These are phyloP conservation scores for Stenocarpella maydis DNA, from an alignment of 2,329 filamentous ascomycete species.

Conservation along the genomic window DNA sequence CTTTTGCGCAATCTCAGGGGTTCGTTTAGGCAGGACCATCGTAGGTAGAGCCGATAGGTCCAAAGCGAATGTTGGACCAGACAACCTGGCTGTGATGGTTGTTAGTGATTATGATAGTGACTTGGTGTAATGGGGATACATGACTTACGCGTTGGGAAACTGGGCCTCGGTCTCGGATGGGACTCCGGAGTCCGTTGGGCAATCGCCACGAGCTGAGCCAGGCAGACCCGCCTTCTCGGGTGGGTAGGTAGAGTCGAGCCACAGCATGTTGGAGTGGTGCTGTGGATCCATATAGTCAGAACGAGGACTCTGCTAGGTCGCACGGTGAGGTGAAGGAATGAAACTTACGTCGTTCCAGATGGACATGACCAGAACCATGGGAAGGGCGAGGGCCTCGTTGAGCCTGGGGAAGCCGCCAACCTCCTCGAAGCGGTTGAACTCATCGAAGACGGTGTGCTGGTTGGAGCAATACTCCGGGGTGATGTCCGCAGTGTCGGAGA, in stretches of 20 bases:
- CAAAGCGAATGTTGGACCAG: slow-evolving; percentile 40
- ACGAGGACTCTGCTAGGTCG: not conserved
- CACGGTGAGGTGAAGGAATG: not conserved
- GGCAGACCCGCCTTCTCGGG: slow-evolving; percentile 51
- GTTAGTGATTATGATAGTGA: not conserved
- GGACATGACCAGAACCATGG: slow-evolving; percentile 70
- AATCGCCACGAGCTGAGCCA: slow-evolving; percentile 55
- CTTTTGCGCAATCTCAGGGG: not conserved
- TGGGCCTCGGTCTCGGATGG: slow-evolving; percentile 48
- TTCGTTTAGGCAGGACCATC: not conserved
- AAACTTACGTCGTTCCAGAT: slow-evolving; percentile 62
- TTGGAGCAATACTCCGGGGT: slow-evolving; percentile 62
- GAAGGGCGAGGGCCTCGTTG: slow-evolving; percentile 57
- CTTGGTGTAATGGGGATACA: not conserved
- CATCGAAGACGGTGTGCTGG: slow-evolving; percentile 62
- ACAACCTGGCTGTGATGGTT: slow-evolving; percentile 36
- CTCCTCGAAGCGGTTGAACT: slow-evolving; percentile 57
- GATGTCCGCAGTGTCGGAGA: slow-evolving; percentile 48
- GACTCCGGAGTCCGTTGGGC: slow-evolving; percentile 48
- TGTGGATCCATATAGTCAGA: not conserved
- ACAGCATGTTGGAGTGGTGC: slow-evolving; percentile 67
- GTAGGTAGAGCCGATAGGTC: slow-evolving; percentile 40
- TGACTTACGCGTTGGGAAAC: slow-evolving; percentile 34
- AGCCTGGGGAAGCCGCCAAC: slow-evolving; percentile 63
- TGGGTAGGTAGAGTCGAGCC: slow-evolving; percentile 66